Evolutionary conservation across 306 rosid species (phyloP).

Genomic region (Vigna hirtella): DNA sequence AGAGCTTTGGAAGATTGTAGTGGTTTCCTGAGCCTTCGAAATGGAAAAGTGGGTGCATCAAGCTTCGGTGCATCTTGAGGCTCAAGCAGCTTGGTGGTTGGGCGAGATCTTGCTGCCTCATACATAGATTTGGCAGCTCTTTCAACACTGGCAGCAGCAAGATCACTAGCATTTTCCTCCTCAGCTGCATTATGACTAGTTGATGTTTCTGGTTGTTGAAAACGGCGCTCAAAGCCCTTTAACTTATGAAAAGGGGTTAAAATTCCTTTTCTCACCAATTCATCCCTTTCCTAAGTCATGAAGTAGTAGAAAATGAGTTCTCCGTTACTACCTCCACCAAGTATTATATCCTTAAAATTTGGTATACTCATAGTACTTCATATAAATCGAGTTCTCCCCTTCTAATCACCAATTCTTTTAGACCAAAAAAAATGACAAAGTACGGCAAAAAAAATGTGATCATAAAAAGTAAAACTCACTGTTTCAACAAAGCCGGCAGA

Average conservation of each 20-base stretch:
- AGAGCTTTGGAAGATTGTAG: constrained; percentile 54
- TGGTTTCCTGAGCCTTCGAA: constrained; percentile 70
- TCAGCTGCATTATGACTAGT: constrained; percentile 48
- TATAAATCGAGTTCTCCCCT: constrained; percentile 46
- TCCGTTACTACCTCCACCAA: constrained; percentile 22
- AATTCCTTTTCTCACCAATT: constrained; percentile 84
- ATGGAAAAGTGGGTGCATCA: constrained; percentile 84
- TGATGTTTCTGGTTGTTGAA: constrained; percentile 70
- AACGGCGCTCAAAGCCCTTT: constrained; percentile 87
- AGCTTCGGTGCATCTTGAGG: constrained; percentile 78
- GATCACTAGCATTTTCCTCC: constrained; percentile 54
- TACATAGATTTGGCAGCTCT: constrained; percentile 72
- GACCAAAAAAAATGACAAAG: neutral
- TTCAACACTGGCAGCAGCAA: constrained; percentile 70
- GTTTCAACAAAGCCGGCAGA: constrained; percentile 94
- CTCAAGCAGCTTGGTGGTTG: constrained; percentile 83
- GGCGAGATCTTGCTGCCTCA: constrained; percentile 90
- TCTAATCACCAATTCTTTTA: constrained; percentile 7
- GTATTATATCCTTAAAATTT: constrained; percentile 33
- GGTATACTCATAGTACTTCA: constrained; percentile 7
- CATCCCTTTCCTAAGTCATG: constrained; percentile 88
- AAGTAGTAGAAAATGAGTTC: constrained; percentile 48
- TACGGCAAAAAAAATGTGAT: constrained; percentile 10
- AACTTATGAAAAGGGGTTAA: constrained; percentile 94
- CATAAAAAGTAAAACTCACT: constrained; percentile 62